These are phyloP conservation scores for Fusarium musae DNA, from an alignment of 2,329 filamentous ascomycete species.

Conservation along the genomic window DNA sequence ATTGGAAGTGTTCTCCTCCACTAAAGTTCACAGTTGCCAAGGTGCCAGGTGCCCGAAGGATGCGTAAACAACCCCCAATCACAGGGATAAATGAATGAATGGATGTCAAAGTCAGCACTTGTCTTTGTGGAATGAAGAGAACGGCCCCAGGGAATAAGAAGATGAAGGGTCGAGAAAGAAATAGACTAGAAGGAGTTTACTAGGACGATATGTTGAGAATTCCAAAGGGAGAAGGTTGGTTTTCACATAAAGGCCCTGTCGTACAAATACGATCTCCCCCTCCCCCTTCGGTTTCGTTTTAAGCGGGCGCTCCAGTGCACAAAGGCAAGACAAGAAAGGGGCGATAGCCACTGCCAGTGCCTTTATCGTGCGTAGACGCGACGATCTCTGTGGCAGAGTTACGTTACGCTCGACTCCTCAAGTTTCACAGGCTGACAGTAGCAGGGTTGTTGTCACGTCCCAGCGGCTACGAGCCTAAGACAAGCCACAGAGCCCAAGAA, in stretches of 20 bases:
- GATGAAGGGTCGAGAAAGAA: background rate
- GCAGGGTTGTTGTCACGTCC: constrained; percentile 26
- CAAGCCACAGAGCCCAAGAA: constrained; percentile 12
- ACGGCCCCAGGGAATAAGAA: constrained; percentile 6
- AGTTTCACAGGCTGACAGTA: constrained; percentile 35
- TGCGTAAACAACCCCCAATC: constrained; percentile 25
- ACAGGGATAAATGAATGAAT: constrained; percentile 13
- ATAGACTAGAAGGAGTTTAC: background rate
- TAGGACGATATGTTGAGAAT: background rate
- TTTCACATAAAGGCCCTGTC: background rate
- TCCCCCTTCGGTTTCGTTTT: constrained; percentile 1
- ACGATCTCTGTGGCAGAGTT: constrained; percentile 39
- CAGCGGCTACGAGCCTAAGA: constrained; percentile 24
- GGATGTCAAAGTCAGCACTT: constrained; percentile 21
- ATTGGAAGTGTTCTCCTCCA: constrained; percentile 10
- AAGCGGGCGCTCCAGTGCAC: constrained; percentile 19
- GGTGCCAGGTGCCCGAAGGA: background rate
- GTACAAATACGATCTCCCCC: constrained; percentile 16
- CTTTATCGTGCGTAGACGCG: constrained; percentile 13
- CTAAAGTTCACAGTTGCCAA: constrained; percentile 20
- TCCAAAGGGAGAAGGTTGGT: constrained; percentile 2
- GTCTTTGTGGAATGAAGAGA: background rate
- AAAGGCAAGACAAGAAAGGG: constrained; percentile 17
- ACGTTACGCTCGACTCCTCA: constrained; percentile 31
- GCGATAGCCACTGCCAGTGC: constrained; percentile 4